Percentiles rank a stretch among this genome's conserved stretches.
Conservation (phyloP, 2,329 filamentous ascomycete genomes). For the Phaeosphaeriaceae sp. region DNA sequence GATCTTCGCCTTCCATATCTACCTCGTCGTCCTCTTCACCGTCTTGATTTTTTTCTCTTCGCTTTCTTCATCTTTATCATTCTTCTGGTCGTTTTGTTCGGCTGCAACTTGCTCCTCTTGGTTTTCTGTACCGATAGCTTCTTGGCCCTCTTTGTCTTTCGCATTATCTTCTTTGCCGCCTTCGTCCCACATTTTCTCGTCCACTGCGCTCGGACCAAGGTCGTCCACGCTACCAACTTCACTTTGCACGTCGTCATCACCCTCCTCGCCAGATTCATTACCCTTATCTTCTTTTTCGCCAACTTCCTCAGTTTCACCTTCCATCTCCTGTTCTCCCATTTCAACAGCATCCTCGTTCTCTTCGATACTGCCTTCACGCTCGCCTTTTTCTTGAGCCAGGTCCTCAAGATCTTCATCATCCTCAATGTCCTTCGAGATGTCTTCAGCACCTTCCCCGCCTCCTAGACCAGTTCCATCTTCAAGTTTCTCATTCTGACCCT, state of each 20-base stretch:
- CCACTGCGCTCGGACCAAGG: constrained; percentile 84
- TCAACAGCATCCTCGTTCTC: constrained; percentile 87
- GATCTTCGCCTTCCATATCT: constrained; percentile 63
- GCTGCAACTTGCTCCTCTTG: constrained; percentile 54
- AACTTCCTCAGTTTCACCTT: constrained; percentile 77
- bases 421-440: constrained; percentile 96
- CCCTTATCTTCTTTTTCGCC: constrained; percentile 62
- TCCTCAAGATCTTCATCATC: constrained; percentile 93
- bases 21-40: constrained; percentile 63
- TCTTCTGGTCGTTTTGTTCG: constrained; percentile 57
- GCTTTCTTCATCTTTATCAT: constrained; percentile 62
- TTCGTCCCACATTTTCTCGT: constrained; percentile 99
- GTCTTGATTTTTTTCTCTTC: constrained; percentile 66
- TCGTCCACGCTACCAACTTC: constrained; percentile 91
- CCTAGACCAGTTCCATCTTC: constrained; percentile 93
- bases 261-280: constrained; percentile 56
- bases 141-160: constrained; percentile 79
- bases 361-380: constrained; percentile 70
- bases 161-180: constrained; percentile 78
- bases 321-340: constrained; percentile 89
- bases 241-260: constrained; percentile 76
- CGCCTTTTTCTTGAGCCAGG: constrained; percentile 78
- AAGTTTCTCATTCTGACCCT: constrained; percentile 75
- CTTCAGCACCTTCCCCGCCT: constrained; percentile 92
- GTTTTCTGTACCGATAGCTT: constrained; percentile 56